Conservation (phyloP, 2,329 filamentous ascomycete genomes). For the Diplocarpon rosae region DNA sequence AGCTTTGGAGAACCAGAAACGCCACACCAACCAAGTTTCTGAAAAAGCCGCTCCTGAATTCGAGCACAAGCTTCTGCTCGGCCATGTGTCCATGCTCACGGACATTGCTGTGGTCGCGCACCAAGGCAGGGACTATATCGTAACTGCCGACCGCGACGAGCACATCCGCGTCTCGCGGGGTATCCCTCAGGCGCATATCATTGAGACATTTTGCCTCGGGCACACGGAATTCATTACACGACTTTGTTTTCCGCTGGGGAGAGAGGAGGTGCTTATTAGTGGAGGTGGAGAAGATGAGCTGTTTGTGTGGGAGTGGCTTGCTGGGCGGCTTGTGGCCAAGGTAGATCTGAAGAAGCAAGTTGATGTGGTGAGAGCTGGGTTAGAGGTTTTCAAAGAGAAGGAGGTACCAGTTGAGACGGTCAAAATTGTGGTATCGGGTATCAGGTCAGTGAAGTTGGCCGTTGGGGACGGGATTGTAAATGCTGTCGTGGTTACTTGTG, state of each 20-base stretch:
- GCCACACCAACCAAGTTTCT: constrained; percentile 29
- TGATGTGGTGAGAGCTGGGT: constrained; percentile 31
- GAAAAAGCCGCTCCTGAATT: constrained; percentile 39
- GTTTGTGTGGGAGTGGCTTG: constrained; percentile 70
- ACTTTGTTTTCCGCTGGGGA: constrained; percentile 50
- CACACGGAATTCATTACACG: constrained; percentile 77
- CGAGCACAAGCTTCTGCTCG: constrained; percentile 68
- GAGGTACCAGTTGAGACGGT: constrained; percentile 8
- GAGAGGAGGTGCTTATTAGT: constrained; percentile 59
- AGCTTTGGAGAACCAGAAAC: constrained; percentile 48
- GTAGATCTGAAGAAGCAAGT: constrained; percentile 39
- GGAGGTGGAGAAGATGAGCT: constrained; percentile 77
- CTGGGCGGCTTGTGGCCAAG: constrained; percentile 38
- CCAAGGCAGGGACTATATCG: constrained; percentile 42
- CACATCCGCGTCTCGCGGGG: constrained; percentile 84
- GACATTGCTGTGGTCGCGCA: constrained; percentile 53
- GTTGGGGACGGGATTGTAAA: constrained; percentile 26
- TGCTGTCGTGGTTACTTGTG: constrained; percentile 41
- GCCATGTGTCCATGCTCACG: constrained; percentile 92
- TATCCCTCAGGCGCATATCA: constrained; percentile 72
- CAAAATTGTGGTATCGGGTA: constrained; percentile 29
- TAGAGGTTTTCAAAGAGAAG: not conserved
- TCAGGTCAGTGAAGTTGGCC: constrained; percentile 24
- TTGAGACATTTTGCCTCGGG: constrained; percentile 81
- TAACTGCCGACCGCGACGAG: constrained; percentile 61